Conservation (phyloP, 495 filamentous ascomycete species). For the Aspergillus wentii region DNA sequence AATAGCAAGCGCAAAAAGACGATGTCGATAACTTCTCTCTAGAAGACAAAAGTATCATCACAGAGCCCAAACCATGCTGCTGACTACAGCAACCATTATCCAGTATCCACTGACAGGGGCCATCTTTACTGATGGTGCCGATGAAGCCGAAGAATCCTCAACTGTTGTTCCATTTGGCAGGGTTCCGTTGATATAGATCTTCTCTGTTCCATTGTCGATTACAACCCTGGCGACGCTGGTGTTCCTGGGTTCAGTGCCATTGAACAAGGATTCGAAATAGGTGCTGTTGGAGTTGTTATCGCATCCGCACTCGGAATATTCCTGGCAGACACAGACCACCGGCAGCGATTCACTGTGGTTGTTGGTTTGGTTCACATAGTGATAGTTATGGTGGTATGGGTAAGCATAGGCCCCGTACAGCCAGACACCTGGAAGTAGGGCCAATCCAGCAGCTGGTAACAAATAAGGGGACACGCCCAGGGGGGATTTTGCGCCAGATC, state of each 20-base stretch:
- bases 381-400: constrained; percentile 58
- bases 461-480: constrained; percentile 54
- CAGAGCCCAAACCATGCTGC: constrained; percentile 39
- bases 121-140: constrained; percentile 27
- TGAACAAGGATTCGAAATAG: constrained; percentile 53
- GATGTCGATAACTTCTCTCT: neutral
- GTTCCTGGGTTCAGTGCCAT: constrained; percentile 66
- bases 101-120: constrained; percentile 55
- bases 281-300: constrained; percentile 63
- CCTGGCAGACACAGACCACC: constrained; percentile 69
- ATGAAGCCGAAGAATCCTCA: constrained; percentile 27
- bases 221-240: constrained; percentile 57
- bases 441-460: constrained; percentile 52
- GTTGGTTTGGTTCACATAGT: constrained; percentile 41
- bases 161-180: constrained; percentile 79
- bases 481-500: constrained; percentile 51
- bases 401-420: constrained; percentile 53
- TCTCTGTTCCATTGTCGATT: constrained; percentile 65
- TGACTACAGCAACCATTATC: constrained; percentile 53
- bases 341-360: constrained; percentile 64
- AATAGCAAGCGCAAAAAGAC: too few species aligned
- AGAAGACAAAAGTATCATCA: constrained; percentile 10
- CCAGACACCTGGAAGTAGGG: constrained; percentile 58
- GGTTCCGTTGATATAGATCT: constrained; percentile 79
- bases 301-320: constrained; percentile 72